These are phyloP conservation scores for Dendrocalamus sinicus DNA, from an alignment of 176 grass and related monocot species.

Conservation along the genomic window DNA sequence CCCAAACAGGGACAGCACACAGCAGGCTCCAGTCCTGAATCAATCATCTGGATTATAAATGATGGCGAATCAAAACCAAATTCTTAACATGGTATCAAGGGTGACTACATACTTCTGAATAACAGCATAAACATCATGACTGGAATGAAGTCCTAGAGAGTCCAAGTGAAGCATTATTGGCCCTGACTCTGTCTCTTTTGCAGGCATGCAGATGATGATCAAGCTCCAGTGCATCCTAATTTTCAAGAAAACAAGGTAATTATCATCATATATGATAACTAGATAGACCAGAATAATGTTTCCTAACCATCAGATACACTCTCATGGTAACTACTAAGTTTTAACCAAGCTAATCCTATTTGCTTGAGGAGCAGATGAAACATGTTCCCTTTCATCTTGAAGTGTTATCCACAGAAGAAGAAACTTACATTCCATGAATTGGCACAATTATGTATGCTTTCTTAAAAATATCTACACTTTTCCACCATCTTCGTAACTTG, in stretches of 20 bases:
- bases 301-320: conserved; percentile 6
- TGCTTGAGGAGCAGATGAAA: conserved; percentile 29
- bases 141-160: conserved; percentile 76
- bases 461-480: conserved; percentile 77
- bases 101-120: conserved; percentile 52
- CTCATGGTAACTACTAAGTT: conserved; percentile 20
- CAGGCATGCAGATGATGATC: conserved; percentile 81
- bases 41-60: not conserved
- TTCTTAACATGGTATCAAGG: not conserved
- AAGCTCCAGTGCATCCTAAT: conserved; percentile 94
- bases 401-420: conserved; percentile 31
- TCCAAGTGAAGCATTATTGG: conserved; percentile 86
- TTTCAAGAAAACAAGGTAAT: conserved; percentile 38
- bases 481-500: conserved; percentile 90
- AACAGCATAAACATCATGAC: conserved; percentile 58
- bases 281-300: conserved; percentile 13
- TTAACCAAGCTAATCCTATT: conserved; percentile 30
- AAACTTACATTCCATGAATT: conserved; percentile 77
- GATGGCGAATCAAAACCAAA: conserved; percentile 20
- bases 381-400: not conserved
- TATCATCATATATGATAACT: conserved; percentile 25
- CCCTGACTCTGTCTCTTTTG: conserved; percentile 60
- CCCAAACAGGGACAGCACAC: not conserved
- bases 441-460: conserved; percentile 86
- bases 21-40: not conserved